These are phyloP conservation scores for Epichloe bromicola DNA, from an alignment of 2,329 filamentous ascomycete species.

Conservation along the genomic window DNA sequence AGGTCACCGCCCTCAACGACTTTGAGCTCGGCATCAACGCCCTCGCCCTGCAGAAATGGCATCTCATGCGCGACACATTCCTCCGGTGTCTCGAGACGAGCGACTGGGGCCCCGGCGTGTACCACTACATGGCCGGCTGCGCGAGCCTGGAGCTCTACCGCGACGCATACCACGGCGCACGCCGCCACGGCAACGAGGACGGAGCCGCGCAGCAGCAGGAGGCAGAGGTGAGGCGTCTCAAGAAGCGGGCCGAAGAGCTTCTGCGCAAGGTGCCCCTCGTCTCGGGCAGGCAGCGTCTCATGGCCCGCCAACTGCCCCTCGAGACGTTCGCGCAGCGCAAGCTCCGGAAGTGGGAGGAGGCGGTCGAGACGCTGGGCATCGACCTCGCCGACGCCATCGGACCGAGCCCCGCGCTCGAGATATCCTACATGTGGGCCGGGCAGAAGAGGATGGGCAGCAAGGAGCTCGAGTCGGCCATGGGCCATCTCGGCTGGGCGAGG, in stretches of 20 bases:
- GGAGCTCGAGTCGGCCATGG: conserved; percentile 51
- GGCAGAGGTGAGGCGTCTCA: conserved; percentile 39
- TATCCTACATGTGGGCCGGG: conserved; percentile 90
- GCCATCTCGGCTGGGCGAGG: conserved; percentile 50
- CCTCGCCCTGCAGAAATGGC: conserved; percentile 70
- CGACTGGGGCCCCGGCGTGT: conserved; percentile 80
- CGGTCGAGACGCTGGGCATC: conserved; percentile 52
- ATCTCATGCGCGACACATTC: conserved; percentile 61
- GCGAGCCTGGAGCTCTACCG: conserved; percentile 76
- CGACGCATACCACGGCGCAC: conserved; percentile 30
- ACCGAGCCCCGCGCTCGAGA: conserved; percentile 71
- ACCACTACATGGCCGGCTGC: conserved; percentile 75
- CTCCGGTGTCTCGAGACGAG: conserved; percentile 65
- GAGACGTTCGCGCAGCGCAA: conserved; percentile 78
- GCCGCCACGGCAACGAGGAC: conserved; percentile 22
- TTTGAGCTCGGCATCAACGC: conserved; percentile 73
- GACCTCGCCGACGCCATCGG: conserved; percentile 71
- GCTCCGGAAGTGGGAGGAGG: conserved; percentile 74
- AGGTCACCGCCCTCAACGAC: conserved; percentile 70
- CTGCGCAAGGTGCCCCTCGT: conserved; percentile 48
- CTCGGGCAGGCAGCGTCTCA: too few species aligned
- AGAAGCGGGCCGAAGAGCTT: conserved; percentile 52
- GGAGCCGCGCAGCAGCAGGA: neutral
- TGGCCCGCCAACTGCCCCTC: conserved; percentile 34
- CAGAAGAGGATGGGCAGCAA: conserved; percentile 61